Percentiles rank a stretch among this genome's conserved stretches.
phyloP scores from a whole-genome alignment of 495 filamentous ascomycete genomes.

The Penicillium chermesinum region DNA sequence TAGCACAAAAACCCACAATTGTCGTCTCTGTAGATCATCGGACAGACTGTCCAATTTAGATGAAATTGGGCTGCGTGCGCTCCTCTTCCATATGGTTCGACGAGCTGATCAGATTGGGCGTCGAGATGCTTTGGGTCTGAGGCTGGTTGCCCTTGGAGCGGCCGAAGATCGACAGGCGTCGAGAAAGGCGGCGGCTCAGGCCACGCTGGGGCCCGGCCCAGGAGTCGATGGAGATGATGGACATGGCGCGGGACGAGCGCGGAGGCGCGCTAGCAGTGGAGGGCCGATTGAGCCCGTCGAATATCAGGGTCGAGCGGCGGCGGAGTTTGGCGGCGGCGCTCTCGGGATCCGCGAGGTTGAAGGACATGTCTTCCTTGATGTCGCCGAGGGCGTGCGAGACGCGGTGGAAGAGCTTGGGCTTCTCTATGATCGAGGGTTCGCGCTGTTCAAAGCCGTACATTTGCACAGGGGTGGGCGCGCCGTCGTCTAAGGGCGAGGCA shows the following conservation, averaged over 20 bases:
- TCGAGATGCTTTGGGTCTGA: constrained; percentile 29
- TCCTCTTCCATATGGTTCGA: constrained; percentile 19
- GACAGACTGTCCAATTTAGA: not conserved
- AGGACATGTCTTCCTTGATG: constrained; percentile 36
- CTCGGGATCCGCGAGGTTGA: constrained; percentile 23
- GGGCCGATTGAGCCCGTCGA: constrained; percentile 16
- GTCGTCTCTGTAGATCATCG: too few species aligned
- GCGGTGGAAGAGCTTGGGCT: constrained; percentile 31
- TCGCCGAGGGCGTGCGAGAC: constrained; percentile 40
- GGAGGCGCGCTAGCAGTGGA: constrained; percentile 14
- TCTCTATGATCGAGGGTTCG: constrained; percentile 32
- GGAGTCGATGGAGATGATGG: constrained; percentile 25
- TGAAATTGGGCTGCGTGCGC: not conserved
- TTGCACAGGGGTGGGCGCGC: constrained; percentile 32
- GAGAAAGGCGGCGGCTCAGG: constrained; percentile 27
- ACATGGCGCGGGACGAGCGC: constrained; percentile 24
- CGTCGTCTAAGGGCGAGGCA: constrained; percentile 33
- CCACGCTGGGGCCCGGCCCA: constrained; percentile 16
- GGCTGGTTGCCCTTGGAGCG: constrained; percentile 8
- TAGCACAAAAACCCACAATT: too few species aligned
- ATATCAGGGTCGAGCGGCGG: constrained; percentile 30
- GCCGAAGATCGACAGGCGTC: constrained; percentile 21
- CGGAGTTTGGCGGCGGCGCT: constrained; percentile 27
- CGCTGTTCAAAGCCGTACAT: constrained; percentile 39
- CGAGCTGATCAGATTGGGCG: constrained; percentile 38